phyloP scores from a whole-genome alignment of 805 yeast species.

The Candida coquimbonensis region DNA sequence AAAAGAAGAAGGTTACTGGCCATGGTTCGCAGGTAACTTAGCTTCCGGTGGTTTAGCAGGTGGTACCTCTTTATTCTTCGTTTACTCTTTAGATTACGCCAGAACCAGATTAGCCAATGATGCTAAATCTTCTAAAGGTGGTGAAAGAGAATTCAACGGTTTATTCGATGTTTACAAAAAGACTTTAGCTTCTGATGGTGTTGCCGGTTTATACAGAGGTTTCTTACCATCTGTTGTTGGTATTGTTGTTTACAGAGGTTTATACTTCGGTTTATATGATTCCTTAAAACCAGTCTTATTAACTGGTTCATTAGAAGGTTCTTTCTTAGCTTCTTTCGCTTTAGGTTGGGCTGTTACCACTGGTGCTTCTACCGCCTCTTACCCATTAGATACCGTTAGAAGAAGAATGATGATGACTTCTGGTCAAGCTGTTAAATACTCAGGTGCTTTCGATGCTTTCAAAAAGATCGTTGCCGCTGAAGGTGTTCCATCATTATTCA shows the following conservation, averaged over 20 bases:
- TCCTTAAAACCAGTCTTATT: slow-evolving; percentile 92
- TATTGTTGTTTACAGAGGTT: slow-evolving; percentile 98
- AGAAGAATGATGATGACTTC: slow-evolving; percentile 99
- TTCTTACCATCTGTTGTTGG: slow-evolving; percentile 98
- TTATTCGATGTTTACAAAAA: slow-evolving; percentile 92
- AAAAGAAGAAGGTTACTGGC: slow-evolving; percentile 89
- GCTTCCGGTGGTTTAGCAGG: slow-evolving; percentile 99
- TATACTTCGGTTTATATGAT: slow-evolving; percentile 96
- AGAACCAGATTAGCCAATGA: slow-evolving; percentile 99
- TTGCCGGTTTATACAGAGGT: slow-evolving; percentile 99
- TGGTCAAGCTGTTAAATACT: slow-evolving; percentile 95
- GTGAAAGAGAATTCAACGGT: slow-evolving; percentile 97
- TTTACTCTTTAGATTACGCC: slow-evolving; percentile 96
- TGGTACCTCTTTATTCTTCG: slow-evolving; percentile 89
- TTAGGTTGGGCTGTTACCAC: slow-evolving; percentile 98
- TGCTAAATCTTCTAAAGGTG: slow-evolving; percentile 86
- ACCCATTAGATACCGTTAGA: slow-evolving; percentile 98
- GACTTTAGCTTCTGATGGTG: slow-evolving; percentile 92
- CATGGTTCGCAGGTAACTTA: slow-evolving; percentile 96
- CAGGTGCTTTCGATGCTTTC: slow-evolving; percentile 93
- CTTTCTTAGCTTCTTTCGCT: slow-evolving; percentile 90
- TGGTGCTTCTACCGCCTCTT: slow-evolving; percentile 97
- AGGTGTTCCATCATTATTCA: slow-evolving; percentile 90
- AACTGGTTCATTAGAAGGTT: slow-evolving; percentile 91
- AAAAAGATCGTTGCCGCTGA: slow-evolving; percentile 89